Base-by-base conservation (phyloP, 2,329 filamentous ascomycete genomes). In the Metarhizium sp. region DNA sequence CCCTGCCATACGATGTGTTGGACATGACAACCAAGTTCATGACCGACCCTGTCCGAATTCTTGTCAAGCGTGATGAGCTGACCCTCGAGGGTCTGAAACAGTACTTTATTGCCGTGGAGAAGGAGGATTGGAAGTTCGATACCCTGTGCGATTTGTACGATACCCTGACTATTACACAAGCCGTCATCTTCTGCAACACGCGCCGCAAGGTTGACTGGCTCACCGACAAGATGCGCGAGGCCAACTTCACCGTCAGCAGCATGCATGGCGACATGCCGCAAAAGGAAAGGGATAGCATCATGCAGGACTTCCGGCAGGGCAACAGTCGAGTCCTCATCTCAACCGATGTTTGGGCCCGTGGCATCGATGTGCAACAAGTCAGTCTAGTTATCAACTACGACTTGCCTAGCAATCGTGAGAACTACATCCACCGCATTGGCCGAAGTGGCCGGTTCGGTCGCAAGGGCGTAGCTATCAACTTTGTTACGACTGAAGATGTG, bases 1-100 rank as follows among this genome's bases (percentile, higher is more conserved):
- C 94, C 4, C 85, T 99, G 38, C 94, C 94, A 49, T 95, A 97
- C 78, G 94, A 99, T 68, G 94, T 99, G 20, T 83, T 99, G 53
- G 92, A 97, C 73, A 96, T 99, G 88, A 99, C 94, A 36, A 97
- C 92, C 63, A 97, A 97, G 74, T 99, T 99, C 81, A 99, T 99
- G 94, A 96, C 90, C 30, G 92, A 97, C 66, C 92, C 92, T 0
- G 92, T 96, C 49, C 88, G 92, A 62, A 95, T 97, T 67, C 81
- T 97, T 30, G 92, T 97, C 71, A 96, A 97, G 84, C 92, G 92
- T 86, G 94, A 97, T 73, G 94, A 99, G 72, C 77, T 99, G 78
- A 99, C 94, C 2, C 84, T 99, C 52, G 94, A 97, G 75, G 94
- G 94, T 56, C 80, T 99, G 52, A 97, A 97, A 78, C 94, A 99